These are phyloP conservation scores for Diplodia intermedia DNA, from an alignment of 2,329 filamentous ascomycete genomes.

Conservation along the genomic window DNA sequence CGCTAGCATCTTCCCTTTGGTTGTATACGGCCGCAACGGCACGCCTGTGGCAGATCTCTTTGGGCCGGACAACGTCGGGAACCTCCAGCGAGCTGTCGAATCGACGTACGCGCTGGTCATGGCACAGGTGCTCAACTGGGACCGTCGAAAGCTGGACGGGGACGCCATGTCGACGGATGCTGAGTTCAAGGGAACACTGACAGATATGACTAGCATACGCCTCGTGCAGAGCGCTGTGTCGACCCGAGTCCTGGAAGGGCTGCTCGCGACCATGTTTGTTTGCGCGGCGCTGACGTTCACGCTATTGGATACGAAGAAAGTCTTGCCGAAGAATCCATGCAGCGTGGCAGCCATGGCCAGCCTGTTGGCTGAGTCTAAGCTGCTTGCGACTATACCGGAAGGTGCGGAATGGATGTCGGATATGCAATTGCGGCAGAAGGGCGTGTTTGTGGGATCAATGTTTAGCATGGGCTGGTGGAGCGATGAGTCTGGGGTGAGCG, in stretches of 20 bases:
- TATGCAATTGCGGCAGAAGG: not conserved
- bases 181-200: not conserved
- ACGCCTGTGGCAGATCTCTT: not conserved
- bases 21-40: not conserved
- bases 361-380: not conserved
- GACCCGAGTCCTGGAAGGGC: not conserved
- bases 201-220: not conserved
- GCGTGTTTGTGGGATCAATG: not conserved
- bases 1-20: not conserved
- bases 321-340: slow-evolving; percentile 8
- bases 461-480: slow-evolving; percentile 22
- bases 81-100: not conserved
- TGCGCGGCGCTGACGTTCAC: not conserved
- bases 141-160: not conserved
- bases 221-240: slow-evolving; percentile 1
- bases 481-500: not conserved
- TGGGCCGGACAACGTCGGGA: too few relatives aligned
- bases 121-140: not conserved
- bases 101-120: not conserved
- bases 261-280: slow-evolving; percentile 4
- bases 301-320: not conserved
- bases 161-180: too few relatives aligned
- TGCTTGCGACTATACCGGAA: slow-evolving; percentile 1
- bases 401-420: not conserved
- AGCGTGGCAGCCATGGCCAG: slow-evolving; percentile 4